Conservation (phyloP, 2,329 filamentous ascomycete genomes). For the Xylariaceae sp. region DNA sequence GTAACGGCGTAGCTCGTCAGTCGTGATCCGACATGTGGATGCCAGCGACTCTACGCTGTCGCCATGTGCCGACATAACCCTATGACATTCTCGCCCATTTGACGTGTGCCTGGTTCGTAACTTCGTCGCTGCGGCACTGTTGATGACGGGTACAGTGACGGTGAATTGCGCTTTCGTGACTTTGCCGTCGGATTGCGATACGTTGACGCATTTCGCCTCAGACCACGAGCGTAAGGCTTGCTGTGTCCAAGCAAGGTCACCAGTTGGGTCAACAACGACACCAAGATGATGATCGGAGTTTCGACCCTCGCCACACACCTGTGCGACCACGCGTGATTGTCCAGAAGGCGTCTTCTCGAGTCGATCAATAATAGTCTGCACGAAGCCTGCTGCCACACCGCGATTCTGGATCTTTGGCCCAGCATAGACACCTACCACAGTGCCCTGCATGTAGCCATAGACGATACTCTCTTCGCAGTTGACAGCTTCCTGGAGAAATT, state of each 20-base stretch:
- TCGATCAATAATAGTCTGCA: constrained; percentile 1
- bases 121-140: background rate
- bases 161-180: background rate
- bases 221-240: constrained; percentile 1
- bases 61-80: background rate
- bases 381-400: constrained; percentile 1
- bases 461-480: constrained; percentile 4
- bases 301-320: background rate
- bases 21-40: constrained; percentile 1
- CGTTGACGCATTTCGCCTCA: constrained; percentile 1
- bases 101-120: background rate
- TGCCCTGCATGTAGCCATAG: constrained; percentile 2
- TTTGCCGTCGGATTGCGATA: background rate
- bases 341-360: background rate
- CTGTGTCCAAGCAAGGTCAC: constrained; percentile 1
- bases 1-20: background rate
- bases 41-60: constrained; percentile 2
- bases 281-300: constrained; percentile 1
- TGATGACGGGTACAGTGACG: background rate
- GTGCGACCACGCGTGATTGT: constrained; percentile 1
- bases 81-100: background rate
- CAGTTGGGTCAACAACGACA: constrained; percentile 1
- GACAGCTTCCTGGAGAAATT: constrained; percentile 1
- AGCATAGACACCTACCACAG: background rate
- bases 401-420: constrained; percentile 2